These are phyloP conservation scores for Cadophora malorum DNA, from an alignment of 2,329 filamentous ascomycete species.

Conservation along the genomic window DNA sequence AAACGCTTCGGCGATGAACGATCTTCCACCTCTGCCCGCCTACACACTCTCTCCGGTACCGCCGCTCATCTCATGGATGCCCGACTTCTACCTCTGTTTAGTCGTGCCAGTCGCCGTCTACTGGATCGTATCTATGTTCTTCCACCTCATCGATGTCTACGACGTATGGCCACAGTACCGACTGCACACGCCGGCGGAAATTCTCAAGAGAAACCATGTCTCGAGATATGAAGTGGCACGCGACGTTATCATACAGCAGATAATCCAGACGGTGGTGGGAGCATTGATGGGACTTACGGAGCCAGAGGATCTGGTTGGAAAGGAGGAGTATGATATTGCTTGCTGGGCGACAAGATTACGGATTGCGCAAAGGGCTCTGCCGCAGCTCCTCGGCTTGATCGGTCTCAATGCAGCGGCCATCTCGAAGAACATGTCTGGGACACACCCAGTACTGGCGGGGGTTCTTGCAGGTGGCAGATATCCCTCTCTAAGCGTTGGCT, in stretches of 20 bases:
- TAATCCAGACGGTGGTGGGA: constrained; percentile 82
- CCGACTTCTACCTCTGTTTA: constrained; percentile 81
- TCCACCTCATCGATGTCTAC: constrained; percentile 80
- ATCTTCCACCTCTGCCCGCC: constrained; percentile 83
- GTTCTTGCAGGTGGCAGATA: constrained; percentile 83
- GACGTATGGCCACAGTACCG: constrained; percentile 91
- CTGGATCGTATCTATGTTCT: constrained; percentile 85
- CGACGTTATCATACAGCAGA: constrained; percentile 90
- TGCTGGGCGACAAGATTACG: constrained; percentile 88
- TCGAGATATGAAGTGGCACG: constrained; percentile 83
- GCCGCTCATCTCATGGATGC: constrained; percentile 76
- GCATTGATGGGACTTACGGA: constrained; percentile 74
- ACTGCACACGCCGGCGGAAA: constrained; percentile 92
- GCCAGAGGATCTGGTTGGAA: constrained; percentile 74
- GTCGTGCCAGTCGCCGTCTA: constrained; percentile 82
- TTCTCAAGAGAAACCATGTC: constrained; percentile 88
- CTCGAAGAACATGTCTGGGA: constrained; percentile 74
- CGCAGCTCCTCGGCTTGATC: constrained; percentile 70
- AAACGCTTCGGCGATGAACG: constrained; percentile 52
- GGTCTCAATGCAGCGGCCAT: constrained; percentile 79
- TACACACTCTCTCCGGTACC: constrained; percentile 75
- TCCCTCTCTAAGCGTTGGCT: constrained; percentile 68
- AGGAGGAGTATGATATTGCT: constrained; percentile 83
- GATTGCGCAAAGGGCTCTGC: constrained; percentile 78
- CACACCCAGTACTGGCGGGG: constrained; percentile 77